Percentiles rank a stretch among this genome's conserved stretches.
phyloP scores from a whole-genome alignment of 2,329 filamentous ascomycete genomes.

The Zalaria obscura region DNA sequence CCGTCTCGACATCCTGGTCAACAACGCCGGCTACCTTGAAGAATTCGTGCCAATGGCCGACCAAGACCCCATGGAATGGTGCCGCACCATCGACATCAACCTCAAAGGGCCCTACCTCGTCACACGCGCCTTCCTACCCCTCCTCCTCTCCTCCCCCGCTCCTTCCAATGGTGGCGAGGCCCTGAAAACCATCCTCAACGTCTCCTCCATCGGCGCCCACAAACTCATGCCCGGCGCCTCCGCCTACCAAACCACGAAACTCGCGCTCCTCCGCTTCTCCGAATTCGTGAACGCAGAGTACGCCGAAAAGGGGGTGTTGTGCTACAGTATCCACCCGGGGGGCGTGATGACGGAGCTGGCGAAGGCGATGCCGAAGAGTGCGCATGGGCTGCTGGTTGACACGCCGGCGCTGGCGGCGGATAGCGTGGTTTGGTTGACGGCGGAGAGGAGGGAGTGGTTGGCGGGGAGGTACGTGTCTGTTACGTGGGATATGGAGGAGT shows the following conservation, averaged over 20 bases:
- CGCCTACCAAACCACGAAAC: slow-evolving; percentile 33
- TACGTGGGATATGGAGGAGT: slow-evolving; percentile 25
- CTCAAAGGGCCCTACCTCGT: slow-evolving; percentile 27
- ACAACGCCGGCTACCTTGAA: slow-evolving; percentile 30
- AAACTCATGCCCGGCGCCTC: slow-evolving; percentile 20
- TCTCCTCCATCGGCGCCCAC: slow-evolving; percentile 27
- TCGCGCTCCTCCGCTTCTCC: slow-evolving; percentile 28
- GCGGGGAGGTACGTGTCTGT: slow-evolving; percentile 21
- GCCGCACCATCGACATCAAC: slow-evolving; percentile 35
- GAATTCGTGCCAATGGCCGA: slow-evolving; percentile 15
- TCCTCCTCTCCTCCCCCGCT: slow-evolving; percentile 21
- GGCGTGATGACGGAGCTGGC: slow-evolving; percentile 30
- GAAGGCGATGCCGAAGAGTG: slow-evolving; percentile 17
- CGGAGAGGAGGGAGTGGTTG: slow-evolving; percentile 23
- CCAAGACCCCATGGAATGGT: slow-evolving; percentile 26
- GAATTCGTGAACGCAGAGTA: slow-evolving; percentile 33
- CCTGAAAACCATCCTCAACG: slow-evolving; percentile 27
- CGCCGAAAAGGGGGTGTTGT: slow-evolving; percentile 25
- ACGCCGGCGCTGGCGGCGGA: slow-evolving; percentile 16
- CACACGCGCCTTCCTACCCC: slow-evolving; percentile 32
- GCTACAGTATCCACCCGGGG: slow-evolving; percentile 32
- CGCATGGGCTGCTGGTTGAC: slow-evolving; percentile 13
- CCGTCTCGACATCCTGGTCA: slow-evolving; percentile 32
- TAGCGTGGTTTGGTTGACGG: slow-evolving; percentile 17
- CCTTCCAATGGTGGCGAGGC: slow-evolving; percentile 3